These are phyloP conservation scores for Penicillium ucsense DNA, from an alignment of 495 filamentous ascomycete genomes.

Conservation along the genomic window DNA sequence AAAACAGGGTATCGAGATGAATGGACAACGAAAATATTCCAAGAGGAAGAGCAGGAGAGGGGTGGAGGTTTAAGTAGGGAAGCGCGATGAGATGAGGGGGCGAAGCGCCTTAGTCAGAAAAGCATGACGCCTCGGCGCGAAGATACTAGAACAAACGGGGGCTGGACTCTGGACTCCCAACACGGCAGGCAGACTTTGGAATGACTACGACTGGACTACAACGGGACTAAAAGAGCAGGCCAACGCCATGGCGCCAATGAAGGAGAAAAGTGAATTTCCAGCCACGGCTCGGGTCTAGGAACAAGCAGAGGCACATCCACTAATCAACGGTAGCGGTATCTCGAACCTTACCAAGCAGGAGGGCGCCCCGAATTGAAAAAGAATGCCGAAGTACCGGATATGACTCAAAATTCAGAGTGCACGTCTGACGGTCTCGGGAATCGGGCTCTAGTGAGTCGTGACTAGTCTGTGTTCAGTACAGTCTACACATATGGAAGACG, in stretches of 20 bases:
- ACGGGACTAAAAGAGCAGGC: no score
- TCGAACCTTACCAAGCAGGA: no score
- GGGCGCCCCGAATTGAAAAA: neutral
- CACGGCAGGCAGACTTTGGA: no score
- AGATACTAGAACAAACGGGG: conserved; percentile 10
- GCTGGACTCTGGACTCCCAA: neutral
- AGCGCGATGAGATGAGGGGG: conserved; percentile 22
- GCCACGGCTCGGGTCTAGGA: no score
- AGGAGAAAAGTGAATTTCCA: no score
- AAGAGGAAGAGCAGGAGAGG: conserved; percentile 12
- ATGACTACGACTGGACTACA: no score
- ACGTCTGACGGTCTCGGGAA: neutral
- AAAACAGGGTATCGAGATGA: neutral
- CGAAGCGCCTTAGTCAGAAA: conserved; percentile 32
- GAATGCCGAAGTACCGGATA: conserved; percentile 7
- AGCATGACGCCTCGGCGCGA: conserved; percentile 5
- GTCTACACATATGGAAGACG: no score
- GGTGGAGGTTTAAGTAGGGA: conserved; percentile 19
- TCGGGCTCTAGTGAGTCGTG: neutral
- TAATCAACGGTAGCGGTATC: no score
- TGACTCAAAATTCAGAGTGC: conserved; percentile 17
- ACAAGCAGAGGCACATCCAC: no score
- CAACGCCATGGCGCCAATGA: no score
- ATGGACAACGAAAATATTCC: conserved; percentile 4
- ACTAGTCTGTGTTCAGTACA: no score